phyloP scores from a whole-genome alignment of 1,139 yeast species.

The Blastobotrys apis region DNA sequence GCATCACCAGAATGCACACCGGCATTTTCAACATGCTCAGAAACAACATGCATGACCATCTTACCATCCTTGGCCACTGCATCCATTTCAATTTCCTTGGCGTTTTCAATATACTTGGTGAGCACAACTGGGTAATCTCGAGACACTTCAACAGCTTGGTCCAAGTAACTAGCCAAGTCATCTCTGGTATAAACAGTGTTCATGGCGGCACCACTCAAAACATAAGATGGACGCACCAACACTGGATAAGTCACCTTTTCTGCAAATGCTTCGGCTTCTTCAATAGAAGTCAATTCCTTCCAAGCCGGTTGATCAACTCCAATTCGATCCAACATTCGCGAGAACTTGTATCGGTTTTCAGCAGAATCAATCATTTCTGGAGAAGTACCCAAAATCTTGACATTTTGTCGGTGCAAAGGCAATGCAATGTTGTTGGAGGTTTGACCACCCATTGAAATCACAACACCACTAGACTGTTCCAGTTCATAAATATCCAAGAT shows the following conservation, averaged over 20 bases:
- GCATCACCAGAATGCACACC: conserved; percentile 99
- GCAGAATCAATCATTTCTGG: conserved; percentile 99
- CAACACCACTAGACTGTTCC: conserved; percentile 88
- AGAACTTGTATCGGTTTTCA: conserved; percentile 95
- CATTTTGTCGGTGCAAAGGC: conserved; percentile 89
- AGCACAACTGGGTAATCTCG: conserved; percentile 98
- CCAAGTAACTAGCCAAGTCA: conserved; percentile 81
- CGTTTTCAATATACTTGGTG: conserved; percentile 94
- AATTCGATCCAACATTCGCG: conserved; percentile 93
- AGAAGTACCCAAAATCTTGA: conserved; percentile 92
- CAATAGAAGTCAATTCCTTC: conserved; percentile 94
- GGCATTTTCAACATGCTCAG: conserved; percentile 98
- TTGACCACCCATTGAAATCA: conserved; percentile 99
- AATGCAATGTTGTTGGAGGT: conserved; percentile 95
- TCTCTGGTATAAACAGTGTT: conserved; percentile 88
- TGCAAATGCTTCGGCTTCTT: conserved; percentile 91
- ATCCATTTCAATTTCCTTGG: conserved; percentile 98
- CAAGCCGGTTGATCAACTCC: conserved; percentile 99
- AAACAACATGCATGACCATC: conserved; percentile 93
- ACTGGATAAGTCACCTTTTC: conserved; percentile 92
- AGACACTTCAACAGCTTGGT: conserved; percentile 95
- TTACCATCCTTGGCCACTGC: conserved; percentile 97
- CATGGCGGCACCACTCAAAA: conserved; percentile 98
- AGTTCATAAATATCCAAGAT: conserved; percentile 93
- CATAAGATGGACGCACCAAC: conserved; percentile 95